A percentile compares a stretch with the other conserved stretches of the same genome.
phyloP scores from a whole-genome alignment of 176 grass and related monocot species.

The Rhipidocladum racemiflorum region DNA sequence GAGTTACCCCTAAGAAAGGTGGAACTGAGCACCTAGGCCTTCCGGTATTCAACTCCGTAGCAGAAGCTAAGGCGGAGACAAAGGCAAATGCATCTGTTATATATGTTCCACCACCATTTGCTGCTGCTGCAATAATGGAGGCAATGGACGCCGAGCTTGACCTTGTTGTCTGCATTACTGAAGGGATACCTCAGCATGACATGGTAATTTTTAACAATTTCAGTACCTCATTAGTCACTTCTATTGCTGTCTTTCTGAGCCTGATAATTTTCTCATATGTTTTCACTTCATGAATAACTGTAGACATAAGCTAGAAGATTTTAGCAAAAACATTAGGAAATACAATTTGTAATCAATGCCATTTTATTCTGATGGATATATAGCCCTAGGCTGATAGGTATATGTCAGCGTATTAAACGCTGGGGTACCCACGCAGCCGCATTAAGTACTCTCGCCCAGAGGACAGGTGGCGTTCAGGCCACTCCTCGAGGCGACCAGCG shows the following conservation, averaged over 20 bases:
- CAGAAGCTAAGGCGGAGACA: constrained; percentile 94
- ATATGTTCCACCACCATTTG: constrained; percentile 98
- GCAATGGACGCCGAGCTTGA: constrained; percentile 93
- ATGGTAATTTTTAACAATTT: constrained; percentile 60
- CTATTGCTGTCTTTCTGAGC: neutral
- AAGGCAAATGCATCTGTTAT: constrained; percentile 99
- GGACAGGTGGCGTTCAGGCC: too few relatives aligned
- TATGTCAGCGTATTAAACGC: too few relatives aligned
- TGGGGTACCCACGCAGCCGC: too few relatives aligned
- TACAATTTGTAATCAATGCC: neutral
- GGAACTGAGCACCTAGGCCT: constrained; percentile 95
- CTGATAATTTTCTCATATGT: neutral
- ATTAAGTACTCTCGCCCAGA: too few relatives aligned
- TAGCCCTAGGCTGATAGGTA: neutral
- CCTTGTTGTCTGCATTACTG: constrained; percentile 94
- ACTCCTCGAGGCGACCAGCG: too few relatives aligned
- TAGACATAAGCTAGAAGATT: neutral
- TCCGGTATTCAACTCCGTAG: constrained; percentile 88
- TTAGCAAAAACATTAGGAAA: neutral
- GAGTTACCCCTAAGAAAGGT: constrained; percentile 98
- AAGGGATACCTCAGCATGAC: constrained; percentile 99
- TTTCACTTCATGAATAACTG: neutral
- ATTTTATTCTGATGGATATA: neutral
- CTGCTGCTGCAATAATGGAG: constrained; percentile 93
- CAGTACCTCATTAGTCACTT: neutral